phyloP scores from a whole-genome alignment of 345 rosid species.

The Acer yangbiense region DNA sequence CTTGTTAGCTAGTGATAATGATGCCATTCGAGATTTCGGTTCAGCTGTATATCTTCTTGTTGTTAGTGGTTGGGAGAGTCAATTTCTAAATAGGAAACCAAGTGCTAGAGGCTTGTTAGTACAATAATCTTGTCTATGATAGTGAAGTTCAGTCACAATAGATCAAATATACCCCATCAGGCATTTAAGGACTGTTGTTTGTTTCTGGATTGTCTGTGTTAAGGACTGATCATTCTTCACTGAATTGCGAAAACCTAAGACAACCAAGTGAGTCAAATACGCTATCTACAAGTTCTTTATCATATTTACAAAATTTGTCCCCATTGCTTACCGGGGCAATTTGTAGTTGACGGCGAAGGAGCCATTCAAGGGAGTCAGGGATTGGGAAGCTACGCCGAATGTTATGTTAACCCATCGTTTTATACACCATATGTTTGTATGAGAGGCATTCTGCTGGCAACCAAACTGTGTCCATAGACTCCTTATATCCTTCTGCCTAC shows the following conservation, averaged over 20 bases:
- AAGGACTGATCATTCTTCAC: not conserved
- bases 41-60: no score
- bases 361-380: not conserved
- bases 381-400: not conserved
- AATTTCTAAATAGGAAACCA: not conserved
- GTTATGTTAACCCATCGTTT: not conserved
- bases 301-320: not conserved
- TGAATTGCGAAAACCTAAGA: not conserved
- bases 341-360: not conserved
- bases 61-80: no score
- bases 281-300: no score
- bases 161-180: no score
- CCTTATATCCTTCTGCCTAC: not conserved
- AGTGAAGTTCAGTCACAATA: not conserved
- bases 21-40: no score
- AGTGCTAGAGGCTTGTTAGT: not conserved
- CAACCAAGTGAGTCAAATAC: not conserved
- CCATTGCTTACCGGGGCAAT: not conserved
- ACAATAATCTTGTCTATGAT: not conserved
- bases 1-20: not conserved
- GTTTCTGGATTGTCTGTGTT: not conserved
- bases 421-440: not conserved
- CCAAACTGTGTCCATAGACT: not conserved
- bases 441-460: not conserved
- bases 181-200: not conserved